phyloP scores from a whole-genome alignment of 2,329 filamentous ascomycete genomes.

The Polytolypa hystricis region DNA sequence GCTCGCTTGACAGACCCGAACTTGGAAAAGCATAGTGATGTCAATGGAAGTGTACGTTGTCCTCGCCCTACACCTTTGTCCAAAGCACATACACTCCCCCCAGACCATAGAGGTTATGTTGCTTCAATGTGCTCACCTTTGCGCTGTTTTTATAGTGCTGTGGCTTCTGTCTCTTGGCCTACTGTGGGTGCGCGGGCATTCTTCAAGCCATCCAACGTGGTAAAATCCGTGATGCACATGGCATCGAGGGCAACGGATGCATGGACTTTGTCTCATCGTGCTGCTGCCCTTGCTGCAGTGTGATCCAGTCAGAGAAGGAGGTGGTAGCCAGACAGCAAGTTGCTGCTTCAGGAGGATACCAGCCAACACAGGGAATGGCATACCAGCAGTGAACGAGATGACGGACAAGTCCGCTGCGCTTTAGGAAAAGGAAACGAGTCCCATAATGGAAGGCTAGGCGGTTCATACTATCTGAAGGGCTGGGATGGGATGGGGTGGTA shows the following conservation, averaged over 20 bases:
- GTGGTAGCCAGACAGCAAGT: constrained; percentile 16
- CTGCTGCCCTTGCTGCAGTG: constrained; percentile 47
- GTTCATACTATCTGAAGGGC: too few species aligned
- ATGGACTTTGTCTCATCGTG: constrained; percentile 43
- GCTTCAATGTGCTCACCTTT: too few species aligned
- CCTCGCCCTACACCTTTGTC: not conserved
- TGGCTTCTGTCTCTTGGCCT: constrained; percentile 21
- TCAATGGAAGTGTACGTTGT: constrained; percentile 20
- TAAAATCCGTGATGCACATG: constrained; percentile 44
- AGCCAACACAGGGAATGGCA: constrained; percentile 17
- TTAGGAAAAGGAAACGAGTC: not conserved
- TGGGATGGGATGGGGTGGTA: too few species aligned
- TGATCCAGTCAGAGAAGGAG: constrained; percentile 51
- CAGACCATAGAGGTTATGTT: too few species aligned
- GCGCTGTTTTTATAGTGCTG: constrained; percentile 29
- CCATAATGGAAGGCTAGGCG: too few species aligned
- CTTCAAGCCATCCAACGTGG: constrained; percentile 43
- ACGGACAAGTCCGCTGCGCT: not conserved
- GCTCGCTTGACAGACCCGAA: constrained; percentile 22
- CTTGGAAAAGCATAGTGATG: constrained; percentile 17
- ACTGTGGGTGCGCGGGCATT: constrained; percentile 26
- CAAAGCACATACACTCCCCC: not conserved
- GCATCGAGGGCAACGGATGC: constrained; percentile 40
- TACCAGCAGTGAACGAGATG: constrained; percentile 5
- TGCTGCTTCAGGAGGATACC: constrained; percentile 17